Evolutionary conservation across 129 eudicot species (phyloP), one percentile per base, ranked within the genome.

Genomic region (Deinandra increscens): DNA sequence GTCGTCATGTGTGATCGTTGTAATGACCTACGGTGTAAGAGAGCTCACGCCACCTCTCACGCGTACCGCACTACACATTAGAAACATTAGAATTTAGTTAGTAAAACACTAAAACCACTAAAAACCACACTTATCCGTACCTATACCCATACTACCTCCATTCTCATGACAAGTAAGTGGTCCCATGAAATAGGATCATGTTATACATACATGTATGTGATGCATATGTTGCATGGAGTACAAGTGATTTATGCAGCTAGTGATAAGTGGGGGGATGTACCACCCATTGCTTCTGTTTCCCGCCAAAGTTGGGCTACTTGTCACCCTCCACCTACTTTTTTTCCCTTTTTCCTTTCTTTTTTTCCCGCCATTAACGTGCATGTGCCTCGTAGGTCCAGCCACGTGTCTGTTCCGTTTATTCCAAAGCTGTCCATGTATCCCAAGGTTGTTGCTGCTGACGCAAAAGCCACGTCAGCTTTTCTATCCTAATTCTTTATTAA

Each of bases 291-390:
- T 76, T 80, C 80, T 18, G 23, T 60, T 83, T 79, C 84, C 81
- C 84, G 87, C 87, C 81, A 83, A 8, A 66, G 67, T 10, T 64
- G 66, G 70, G 18, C 33, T 68, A 64, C 77, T 75, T 82, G 78
- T 66, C 53, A 44, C 44, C 60, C 33, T 50, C 59, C 43, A 45
- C 51, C 11, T 33, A 23, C 13, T 5, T n/a, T n/a, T n/a, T n/a
- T n/a, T n/a, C n/a, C n/a, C n/a, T n/a, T n/a, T n/a, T n/a, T n/a
- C n/a, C 71, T 10, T 13, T 4, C 41, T 3, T 5, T 6, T 56
- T 29, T 29, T 58, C 41, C 64, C 64, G 64, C 64, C 64, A 58
- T 29, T 58, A 26, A 58, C 38, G 18, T n/a, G 51, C 71, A 49
- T 66, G 23, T 43, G 39, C 38, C 39, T 65, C 37, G 64, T 58